Percentiles rank a stretch among this genome's conserved stretches.
phyloP scores from a whole-genome alignment of 129 eudicot genomes.

The Arctium minus region DNA sequence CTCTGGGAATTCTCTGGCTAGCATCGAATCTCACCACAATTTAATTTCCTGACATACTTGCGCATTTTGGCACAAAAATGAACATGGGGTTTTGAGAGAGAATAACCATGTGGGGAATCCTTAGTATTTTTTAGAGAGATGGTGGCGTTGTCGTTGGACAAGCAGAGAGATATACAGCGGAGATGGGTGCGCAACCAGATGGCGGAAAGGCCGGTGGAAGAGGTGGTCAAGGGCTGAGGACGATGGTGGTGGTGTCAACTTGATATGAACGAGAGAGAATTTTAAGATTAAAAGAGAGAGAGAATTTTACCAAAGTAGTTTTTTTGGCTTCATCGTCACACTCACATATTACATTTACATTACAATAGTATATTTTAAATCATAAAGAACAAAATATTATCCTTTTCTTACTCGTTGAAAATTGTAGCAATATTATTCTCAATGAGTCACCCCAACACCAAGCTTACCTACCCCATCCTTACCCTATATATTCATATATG shows the following conservation, averaged over 20 bases:
- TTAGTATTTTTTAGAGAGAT: too few relatives aligned
- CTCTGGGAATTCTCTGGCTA: not conserved
- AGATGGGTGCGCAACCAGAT: not conserved
- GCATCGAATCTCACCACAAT: not conserved
- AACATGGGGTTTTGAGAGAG: not conserved
- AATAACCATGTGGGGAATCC: not conserved
- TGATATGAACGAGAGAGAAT: not conserved
- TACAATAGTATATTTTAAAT: not conserved
- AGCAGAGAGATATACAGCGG: too few relatives aligned
- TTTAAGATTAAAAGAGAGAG: not conserved
- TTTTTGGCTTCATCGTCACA: not conserved
- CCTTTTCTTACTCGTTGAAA: not conserved
- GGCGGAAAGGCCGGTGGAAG: not conserved
- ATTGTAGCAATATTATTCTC: not conserved
- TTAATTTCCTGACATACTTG: not conserved
- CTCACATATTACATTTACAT: not conserved
- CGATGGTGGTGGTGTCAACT: not conserved
- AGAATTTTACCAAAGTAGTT: not conserved
- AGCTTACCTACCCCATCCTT: not conserved
- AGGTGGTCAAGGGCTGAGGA: not conserved
- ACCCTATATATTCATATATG: constrained; percentile 6
- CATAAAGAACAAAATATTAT: not conserved
- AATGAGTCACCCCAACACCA: not conserved
- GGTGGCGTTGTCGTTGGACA: too few relatives aligned
- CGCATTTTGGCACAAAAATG: not conserved